phyloP scores from a whole-genome alignment of 164 flowering plant species.

The Santalum album region DNA sequence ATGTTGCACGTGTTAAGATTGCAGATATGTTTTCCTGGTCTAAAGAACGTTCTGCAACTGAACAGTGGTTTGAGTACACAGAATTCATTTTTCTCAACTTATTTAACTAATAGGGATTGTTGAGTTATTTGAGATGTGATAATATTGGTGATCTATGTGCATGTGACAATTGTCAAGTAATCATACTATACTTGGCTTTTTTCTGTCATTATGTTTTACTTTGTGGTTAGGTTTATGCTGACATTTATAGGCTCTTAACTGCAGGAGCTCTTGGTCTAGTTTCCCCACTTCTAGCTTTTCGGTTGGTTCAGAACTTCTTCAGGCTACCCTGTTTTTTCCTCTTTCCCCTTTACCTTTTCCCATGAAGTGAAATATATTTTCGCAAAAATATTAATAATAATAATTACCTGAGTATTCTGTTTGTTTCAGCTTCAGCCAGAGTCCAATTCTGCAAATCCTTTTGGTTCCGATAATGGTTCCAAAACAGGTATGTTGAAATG shows the following conservation, averaged over 20 bases:
- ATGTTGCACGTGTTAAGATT: too few relatives aligned
- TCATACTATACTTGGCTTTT: too few relatives aligned
- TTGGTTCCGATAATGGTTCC: slow-evolving; percentile 21
- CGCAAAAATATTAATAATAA: background rate
- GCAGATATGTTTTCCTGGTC: too few relatives aligned
- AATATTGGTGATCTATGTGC: too few relatives aligned
- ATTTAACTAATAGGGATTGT: too few relatives aligned
- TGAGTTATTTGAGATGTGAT: too few relatives aligned
- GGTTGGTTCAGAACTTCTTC: slow-evolving; percentile 26
- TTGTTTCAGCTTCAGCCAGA: slow-evolving; percentile 20
- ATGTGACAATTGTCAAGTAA: too few relatives aligned
- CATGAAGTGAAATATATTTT: too few relatives aligned
- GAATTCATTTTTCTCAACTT: too few relatives aligned
- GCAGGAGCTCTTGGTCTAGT: slow-evolving; percentile 52
- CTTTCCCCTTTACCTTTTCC: background rate
- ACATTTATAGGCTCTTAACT: slow-evolving; percentile 2
- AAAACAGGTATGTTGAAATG: slow-evolving; percentile 24
- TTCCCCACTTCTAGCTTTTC: slow-evolving; percentile 26
- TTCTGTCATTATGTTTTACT: too few relatives aligned
- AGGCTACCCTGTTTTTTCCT: background rate
- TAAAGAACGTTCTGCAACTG: too few relatives aligned
- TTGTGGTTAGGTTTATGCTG: background rate
- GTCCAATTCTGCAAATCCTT: slow-evolving; percentile 21
- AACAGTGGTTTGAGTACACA: too few relatives aligned
- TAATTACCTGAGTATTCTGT: slow-evolving; percentile 3